A percentile compares a stretch with the other conserved stretches of the same genome.
These are phyloP conservation scores for Clitoria ternatea DNA, from an alignment of 306 rosid genomes.

Conservation along the genomic window DNA sequence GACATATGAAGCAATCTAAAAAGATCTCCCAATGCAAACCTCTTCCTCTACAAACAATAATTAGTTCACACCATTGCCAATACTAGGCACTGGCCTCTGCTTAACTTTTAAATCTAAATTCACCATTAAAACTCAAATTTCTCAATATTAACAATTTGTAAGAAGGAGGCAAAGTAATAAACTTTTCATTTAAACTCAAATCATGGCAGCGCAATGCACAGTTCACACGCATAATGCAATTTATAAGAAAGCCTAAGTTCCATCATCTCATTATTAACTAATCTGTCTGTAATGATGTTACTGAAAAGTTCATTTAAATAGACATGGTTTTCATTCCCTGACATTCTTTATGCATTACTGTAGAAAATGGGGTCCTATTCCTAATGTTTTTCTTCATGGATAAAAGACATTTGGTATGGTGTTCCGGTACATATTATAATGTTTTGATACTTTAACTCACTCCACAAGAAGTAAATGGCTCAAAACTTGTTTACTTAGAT, in stretches of 20 bases:
- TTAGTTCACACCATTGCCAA: neutral
- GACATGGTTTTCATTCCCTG: neutral
- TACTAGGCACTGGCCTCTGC: too few species aligned
- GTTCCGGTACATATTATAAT: constrained; percentile 2
- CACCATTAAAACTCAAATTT: neutral
- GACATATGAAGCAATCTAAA: neutral
- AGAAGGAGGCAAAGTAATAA: too few species aligned
- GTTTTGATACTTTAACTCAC: constrained; percentile 25
- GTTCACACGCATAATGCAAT: neutral
- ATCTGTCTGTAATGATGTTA: neutral
- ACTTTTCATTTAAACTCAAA: too few species aligned
- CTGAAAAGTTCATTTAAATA: neutral
- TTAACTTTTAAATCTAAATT: too few species aligned
- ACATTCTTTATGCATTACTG: neutral
- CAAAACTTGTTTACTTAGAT: constrained; percentile 85
- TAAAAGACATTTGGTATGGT: neutral
- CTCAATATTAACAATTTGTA: neutral
- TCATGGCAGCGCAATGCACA: too few species aligned
- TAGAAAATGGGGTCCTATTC: neutral
- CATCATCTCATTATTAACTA: neutral
- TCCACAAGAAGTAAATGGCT: constrained; percentile 86
- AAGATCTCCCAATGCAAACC: neutral
- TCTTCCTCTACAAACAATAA: neutral
- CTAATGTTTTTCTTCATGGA: neutral
- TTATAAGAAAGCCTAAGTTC: neutral